phyloP scores from a whole-genome alignment of 352 stramenopile genomes.

The Phytophthora kernoviae region DNA sequence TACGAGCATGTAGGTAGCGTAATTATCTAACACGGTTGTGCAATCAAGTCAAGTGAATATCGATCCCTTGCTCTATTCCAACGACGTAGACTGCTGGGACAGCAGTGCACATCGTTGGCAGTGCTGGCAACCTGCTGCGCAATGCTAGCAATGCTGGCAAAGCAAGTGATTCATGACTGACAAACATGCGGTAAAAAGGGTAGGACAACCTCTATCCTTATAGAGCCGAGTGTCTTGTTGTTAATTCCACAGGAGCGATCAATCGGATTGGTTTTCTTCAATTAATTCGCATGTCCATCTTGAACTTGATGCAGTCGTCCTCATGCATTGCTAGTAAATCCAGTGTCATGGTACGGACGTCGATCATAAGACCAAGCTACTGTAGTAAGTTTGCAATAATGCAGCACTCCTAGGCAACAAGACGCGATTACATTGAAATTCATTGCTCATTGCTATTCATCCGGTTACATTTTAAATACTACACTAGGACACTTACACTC shows the following conservation, averaged over 20 bases:
- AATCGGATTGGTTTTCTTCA: not conserved
- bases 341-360: not conserved
- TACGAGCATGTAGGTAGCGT: conserved; percentile 24
- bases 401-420: not conserved
- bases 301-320: not conserved
- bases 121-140: no score
- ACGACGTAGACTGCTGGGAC: conserved; percentile 4
- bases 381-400: no score
- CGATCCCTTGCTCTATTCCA: conserved; percentile 22
- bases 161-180: not conserved
- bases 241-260: not conserved
- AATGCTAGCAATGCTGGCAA: no score
- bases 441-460: conserved; percentile 1
- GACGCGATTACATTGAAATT: conserved; percentile 1
- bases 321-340: not conserved
- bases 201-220: not conserved
- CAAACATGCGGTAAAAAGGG: not conserved
- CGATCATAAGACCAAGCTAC: no score
- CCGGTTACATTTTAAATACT: conserved; percentile 1
- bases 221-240: not conserved
- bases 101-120: no score
- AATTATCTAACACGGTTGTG: conserved; percentile 28
- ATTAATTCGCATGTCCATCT: not conserved
- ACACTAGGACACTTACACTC: conserved; percentile 10
- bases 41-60: not conserved